phyloP scores from a whole-genome alignment of 2,329 filamentous ascomycete genomes.

The Pseudogymnoascus sp. region DNA sequence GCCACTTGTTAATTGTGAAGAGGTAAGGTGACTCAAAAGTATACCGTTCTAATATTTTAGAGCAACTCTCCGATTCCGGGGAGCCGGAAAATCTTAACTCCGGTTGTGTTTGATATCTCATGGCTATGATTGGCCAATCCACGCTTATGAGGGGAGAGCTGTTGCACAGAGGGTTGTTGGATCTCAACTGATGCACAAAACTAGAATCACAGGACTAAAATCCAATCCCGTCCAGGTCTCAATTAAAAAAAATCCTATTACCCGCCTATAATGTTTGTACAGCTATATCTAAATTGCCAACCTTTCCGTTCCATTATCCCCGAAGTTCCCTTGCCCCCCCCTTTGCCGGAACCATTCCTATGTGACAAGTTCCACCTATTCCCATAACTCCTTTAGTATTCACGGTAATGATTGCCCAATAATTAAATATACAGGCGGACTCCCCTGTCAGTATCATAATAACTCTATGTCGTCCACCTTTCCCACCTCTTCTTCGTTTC shows the following conservation, averaged over 20 bases:
- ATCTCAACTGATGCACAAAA: not conserved
- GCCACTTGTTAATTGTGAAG: not conserved
- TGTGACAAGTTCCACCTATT: not conserved
- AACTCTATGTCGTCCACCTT: not conserved
- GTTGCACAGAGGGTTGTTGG: not conserved
- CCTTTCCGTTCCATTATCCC: conserved; percentile 4
- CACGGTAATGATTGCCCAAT: not conserved
- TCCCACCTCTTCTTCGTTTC: conserved; percentile 37
- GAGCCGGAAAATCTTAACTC: not conserved
- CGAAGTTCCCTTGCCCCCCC: not conserved
- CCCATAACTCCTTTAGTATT: conserved; percentile 6
- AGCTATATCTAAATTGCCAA: not conserved
- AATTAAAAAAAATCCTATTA: not conserved
- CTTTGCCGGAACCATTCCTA: not conserved
- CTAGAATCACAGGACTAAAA: not conserved
- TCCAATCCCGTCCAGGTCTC: not conserved
- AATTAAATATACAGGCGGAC: conserved; percentile 1
- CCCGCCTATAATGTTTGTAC: not conserved
- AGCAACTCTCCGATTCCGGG: conserved; percentile 6
- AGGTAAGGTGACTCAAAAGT: not conserved
- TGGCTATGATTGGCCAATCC: not conserved
- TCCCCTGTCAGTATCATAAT: conserved; percentile 5
- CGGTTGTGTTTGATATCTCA: not conserved
- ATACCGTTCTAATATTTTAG: not conserved
- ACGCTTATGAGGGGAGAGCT: not conserved